A percentile compares a stretch with the other conserved stretches of the same genome.
Conservation (phyloP, 192 early-diverging fungal genomes). For the Rhizoclosmatium sp. region DNA sequence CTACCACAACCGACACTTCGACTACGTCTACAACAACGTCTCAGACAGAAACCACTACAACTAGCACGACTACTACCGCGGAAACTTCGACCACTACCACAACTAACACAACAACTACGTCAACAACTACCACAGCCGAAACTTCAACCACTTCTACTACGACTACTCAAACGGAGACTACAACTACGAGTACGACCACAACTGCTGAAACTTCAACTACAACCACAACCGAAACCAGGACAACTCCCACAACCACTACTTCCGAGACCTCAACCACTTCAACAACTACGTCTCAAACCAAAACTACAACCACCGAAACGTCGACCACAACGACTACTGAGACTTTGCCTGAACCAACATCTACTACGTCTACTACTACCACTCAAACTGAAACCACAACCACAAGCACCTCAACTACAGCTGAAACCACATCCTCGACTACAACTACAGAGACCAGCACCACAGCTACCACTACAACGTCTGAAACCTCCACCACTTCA, state of each 20-base stretch:
- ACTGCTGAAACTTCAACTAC: not conserved
- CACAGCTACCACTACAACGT: not conserved
- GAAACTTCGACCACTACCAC: not conserved
- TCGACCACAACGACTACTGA: not conserved
- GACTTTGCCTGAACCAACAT: not conserved
- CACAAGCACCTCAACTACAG: not conserved
- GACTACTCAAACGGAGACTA: slow-evolving; percentile 9
- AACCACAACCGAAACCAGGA: not conserved
- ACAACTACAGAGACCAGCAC: slow-evolving; percentile 9
- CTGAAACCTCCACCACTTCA: not conserved
- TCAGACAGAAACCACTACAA: slow-evolving; percentile 9
- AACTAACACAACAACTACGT: not conserved
- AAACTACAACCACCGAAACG: not conserved
- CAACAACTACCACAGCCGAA: not conserved
- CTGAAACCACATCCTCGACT: not conserved
- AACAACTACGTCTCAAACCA: slow-evolving; percentile 3
- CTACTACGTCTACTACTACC: not conserved
- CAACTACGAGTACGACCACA: not conserved
- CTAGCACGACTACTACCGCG: slow-evolving; percentile 1
- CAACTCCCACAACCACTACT: not conserved
- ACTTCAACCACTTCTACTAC: not conserved
- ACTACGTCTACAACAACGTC: slow-evolving; percentile 3
- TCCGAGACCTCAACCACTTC: slow-evolving; percentile 7
- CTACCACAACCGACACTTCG: not conserved
- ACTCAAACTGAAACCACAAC: not conserved